A percentile compares a stretch with the other conserved stretches of the same genome.
Evolutionary conservation across 1,284 basidiomycete species (phyloP).

Genomic region (Anthracocystis setariae): DNA sequence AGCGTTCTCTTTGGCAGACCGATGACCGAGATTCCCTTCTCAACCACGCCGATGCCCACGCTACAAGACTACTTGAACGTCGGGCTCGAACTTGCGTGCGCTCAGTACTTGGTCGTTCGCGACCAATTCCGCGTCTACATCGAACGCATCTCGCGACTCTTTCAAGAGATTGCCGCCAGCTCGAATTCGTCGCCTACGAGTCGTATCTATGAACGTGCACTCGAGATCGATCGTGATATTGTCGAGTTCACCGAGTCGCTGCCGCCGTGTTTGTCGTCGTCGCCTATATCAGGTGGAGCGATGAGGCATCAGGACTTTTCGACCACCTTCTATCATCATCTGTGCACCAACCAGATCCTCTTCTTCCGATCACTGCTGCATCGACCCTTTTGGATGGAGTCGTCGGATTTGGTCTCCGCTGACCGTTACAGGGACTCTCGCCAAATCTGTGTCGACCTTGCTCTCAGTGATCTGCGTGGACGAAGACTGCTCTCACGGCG

Average conservation of each 20-base stretch:
- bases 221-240: slow-evolving; percentile 41
- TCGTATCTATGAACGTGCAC: slow-evolving; percentile 36
- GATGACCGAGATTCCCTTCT: slow-evolving; percentile 44
- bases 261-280: slow-evolving; percentile 27
- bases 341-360: slow-evolving; percentile 42
- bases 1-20: slow-evolving; percentile 41
- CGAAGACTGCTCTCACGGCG: slow-evolving; percentile 37
- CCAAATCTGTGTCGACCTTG: slow-evolving; percentile 40
- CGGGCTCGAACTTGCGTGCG: slow-evolving; percentile 37
- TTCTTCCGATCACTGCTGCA: slow-evolving; percentile 45
- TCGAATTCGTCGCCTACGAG: slow-evolving; percentile 24
- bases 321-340: slow-evolving; percentile 42
- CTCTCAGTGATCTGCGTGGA: slow-evolving; percentile 34
- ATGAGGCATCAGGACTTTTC: slow-evolving; percentile 41
- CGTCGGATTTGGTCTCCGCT: slow-evolving; percentile 25
- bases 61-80: slow-evolving; percentile 29
- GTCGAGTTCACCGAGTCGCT: slow-evolving; percentile 19
- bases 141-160: slow-evolving; percentile 37
- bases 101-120: slow-evolving; percentile 42
- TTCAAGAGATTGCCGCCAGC: slow-evolving; percentile 42
- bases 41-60: slow-evolving; percentile 27
- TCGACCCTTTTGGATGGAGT: slow-evolving; percentile 49
- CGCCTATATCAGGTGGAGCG: slow-evolving; percentile 25
- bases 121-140: slow-evolving; percentile 32
- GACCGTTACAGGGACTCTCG: slow-evolving; percentile 31